phyloP scores from a whole-genome alignment of 441 rosid species.

The Croton laevigatus region DNA sequence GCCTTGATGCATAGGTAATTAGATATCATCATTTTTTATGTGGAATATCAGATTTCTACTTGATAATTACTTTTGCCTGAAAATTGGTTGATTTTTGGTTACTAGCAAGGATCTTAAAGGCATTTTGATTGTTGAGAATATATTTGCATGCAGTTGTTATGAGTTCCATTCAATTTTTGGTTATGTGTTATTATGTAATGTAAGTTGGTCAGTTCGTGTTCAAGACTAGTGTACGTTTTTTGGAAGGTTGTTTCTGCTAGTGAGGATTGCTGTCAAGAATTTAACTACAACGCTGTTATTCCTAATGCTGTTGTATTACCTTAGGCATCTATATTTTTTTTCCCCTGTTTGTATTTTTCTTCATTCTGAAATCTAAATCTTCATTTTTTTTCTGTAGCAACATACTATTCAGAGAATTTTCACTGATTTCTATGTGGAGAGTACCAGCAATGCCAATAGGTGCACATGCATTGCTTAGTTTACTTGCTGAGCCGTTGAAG shows the following conservation, averaged over 20 bases:
- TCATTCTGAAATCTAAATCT: conserved; percentile 16
- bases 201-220: not conserved
- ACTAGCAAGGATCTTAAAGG: not conserved
- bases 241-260: not conserved
- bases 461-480: conserved; percentile 86
- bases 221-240: no score
- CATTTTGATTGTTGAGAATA: not conserved
- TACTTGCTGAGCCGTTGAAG: conserved; percentile 98
- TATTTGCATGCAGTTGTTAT: not conserved
- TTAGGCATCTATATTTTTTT: not conserved
- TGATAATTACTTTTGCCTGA: not conserved
- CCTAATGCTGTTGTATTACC: not conserved
- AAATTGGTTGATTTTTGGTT: not conserved
- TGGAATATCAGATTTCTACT: not conserved
- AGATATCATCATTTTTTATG: not conserved
- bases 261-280: not conserved
- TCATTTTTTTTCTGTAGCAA: conserved; percentile 52
- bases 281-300: not conserved
- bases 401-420: conserved; percentile 88
- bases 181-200: not conserved
- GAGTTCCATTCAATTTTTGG: not conserved
- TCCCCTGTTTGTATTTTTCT: not conserved
- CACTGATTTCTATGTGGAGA: conserved; percentile 97
- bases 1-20: conserved; percentile 88
- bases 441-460: conserved; percentile 97